Base-by-base conservation (phyloP, 1,284 basidiomycete genomes). In the Ganoderma sinense region DNA sequence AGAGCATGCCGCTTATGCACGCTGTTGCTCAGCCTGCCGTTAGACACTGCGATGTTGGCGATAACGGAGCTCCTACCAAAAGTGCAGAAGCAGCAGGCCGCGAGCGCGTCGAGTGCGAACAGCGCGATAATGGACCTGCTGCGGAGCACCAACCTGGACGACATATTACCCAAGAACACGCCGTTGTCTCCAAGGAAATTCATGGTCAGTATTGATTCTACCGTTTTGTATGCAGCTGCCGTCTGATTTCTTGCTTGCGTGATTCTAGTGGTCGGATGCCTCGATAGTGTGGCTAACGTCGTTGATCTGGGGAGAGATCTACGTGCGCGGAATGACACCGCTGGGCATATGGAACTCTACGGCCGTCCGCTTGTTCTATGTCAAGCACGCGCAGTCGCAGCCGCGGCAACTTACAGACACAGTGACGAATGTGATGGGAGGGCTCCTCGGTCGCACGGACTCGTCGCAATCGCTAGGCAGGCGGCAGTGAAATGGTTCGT, bases 241-340 rank as follows among this genome's bases (percentile, higher is more conserved):
- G 4, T 36, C 59, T 69, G 20, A 64, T 60, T 60, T 68, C 10
- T 18, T 23, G 2, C 39, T n/a, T n/a, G 8, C 11, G 16, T 63
- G 36, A 41, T 53, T 56, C 16, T 69, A 96, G 94, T 97, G 95
- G 95, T 93, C 95, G 5, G 92, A 95, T 73, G 92, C 94, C 4
- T 96, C 94, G 4, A 86, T 92, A 66, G 88, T 97, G 14, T 97
- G 96, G 96, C 85, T 97, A 60, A 94, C 95, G 11, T 95, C 93
- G 0, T 82, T 97, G 64, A 90, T 97, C 43, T 98, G 96, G 95
- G 96, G 96, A 56, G 95, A 97, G 78, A 89, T 97, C 29, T 98
- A 97, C 78, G 92, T 98, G n/a, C 91, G 91, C 51, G 92, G 91
- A 10, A 91, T 96, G 87, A 89, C 91, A 1, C 91, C 92, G 5